Evolutionary conservation across 2,329 filamentous ascomycete genomes (phyloP), one percentile per base, ranked within the genome.

Genomic region (Colletotrichum sp.): DNA sequence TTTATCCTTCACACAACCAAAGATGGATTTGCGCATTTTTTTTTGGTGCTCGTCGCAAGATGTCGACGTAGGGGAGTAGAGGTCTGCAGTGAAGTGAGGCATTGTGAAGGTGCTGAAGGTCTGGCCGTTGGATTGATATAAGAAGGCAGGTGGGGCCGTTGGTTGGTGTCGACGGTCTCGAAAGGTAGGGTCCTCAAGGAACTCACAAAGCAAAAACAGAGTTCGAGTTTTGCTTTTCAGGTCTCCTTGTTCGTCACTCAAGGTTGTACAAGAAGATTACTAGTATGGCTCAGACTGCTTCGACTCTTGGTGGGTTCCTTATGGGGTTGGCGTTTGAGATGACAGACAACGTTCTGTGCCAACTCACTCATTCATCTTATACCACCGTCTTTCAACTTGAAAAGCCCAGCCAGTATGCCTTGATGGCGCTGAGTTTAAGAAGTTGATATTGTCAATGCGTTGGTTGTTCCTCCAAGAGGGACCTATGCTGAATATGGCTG

Each of bases 1-100:
- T 78, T 83, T 87, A 75, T 82, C 81, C 77, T 81, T 86, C 71
- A 87, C 36, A 32, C 78, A 79, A 64, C 80, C 80, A 62, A 85
- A 82, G 59, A 85, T 77, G 39, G 80, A 80, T 70, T 78, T 81
- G 71, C 77, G 78, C 66, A 68, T 75, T 12, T 57, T 64, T 6
- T n/a, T 8, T 30, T 34, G 49, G 22, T 34, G 19, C 55, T 34
- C 27, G 6, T 39, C 39, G 44, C n/a, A 29, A 19, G 29, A 25
- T 16, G 16, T 32, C 13, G 64, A 59, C 1, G 39, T 25, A 16
- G n/a, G 19, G n/a, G 57, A 36, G 19, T 67, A 29, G n/a, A 39
- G 16, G 5, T 74, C 74, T 64, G 59, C 39, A 29, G 22, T 71
- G 29, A 27, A 72, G 52, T 75, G 63, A 73, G 70, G 74, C 74